Percentiles rank a stretch among this genome's conserved stretches.
These are phyloP conservation scores for Thraustotheca clavata DNA, from an alignment of 352 stramenopile genomes.

Conservation along the genomic window DNA sequence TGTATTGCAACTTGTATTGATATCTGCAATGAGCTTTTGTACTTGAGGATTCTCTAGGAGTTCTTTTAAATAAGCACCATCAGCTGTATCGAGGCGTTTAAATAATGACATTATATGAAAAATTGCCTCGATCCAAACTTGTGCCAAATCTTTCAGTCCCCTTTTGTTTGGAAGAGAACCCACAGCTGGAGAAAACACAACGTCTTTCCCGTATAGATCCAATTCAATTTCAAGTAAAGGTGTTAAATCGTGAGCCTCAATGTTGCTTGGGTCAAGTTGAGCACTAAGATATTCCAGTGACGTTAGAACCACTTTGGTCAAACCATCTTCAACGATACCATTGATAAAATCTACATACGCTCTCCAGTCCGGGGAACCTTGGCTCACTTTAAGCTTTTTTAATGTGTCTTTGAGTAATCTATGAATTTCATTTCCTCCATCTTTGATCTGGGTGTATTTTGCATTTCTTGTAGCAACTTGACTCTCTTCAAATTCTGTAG, in stretches of 20 bases:
- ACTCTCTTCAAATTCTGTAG: slow-evolving; percentile 84
- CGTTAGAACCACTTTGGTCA: slow-evolving; percentile 61
- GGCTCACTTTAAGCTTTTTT: slow-evolving; percentile 80
- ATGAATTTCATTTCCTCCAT: slow-evolving; percentile 82
- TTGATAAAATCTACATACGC: slow-evolving; percentile 90
- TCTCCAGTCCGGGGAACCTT: slow-evolving; percentile 88
- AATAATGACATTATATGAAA: slow-evolving; percentile 56
- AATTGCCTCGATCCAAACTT: slow-evolving; percentile 61
- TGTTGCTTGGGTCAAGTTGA: slow-evolving; percentile 74
- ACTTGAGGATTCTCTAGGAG: slow-evolving; percentile 80
- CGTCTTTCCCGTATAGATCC: slow-evolving; percentile 80
- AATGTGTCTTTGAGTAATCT: slow-evolving; percentile 85
- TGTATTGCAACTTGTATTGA: slow-evolving; percentile 70
- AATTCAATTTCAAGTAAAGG: slow-evolving; percentile 87
- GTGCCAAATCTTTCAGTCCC: slow-evolving; percentile 52
- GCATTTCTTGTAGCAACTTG: slow-evolving; percentile 28
- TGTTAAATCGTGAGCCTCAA: slow-evolving; percentile 74
- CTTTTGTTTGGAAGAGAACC: slow-evolving; percentile 34
- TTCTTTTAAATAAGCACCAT: slow-evolving; percentile 85
- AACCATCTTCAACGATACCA: slow-evolving; percentile 78
- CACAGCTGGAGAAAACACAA: slow-evolving; percentile 75
- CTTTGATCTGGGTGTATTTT: slow-evolving; percentile 84
- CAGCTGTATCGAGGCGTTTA: slow-evolving; percentile 77
- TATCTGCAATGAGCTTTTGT: slow-evolving; percentile 58
- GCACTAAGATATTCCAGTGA: slow-evolving; percentile 63